phyloP scores from a whole-genome alignment of 2,329 filamentous ascomycete species.

The Colletotrichum sp. region DNA sequence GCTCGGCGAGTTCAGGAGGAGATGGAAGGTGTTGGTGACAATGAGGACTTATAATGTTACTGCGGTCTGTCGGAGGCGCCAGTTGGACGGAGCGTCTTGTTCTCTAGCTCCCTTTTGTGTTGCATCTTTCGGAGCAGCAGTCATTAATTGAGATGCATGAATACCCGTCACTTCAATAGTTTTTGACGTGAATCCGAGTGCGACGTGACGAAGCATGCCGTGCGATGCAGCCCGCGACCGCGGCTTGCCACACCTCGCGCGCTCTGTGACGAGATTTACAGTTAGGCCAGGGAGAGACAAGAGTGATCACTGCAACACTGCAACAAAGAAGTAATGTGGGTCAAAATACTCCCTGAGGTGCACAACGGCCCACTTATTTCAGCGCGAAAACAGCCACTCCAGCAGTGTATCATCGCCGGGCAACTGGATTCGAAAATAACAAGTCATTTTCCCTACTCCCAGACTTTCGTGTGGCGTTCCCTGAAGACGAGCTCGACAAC shows the following conservation, averaged over 20 bases:
- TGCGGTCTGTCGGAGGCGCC: background rate
- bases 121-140: background rate
- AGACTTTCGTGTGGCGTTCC: background rate
- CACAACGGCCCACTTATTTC: background rate
- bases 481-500: background rate
- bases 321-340: background rate
- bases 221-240: too few species aligned
- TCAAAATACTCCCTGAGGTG: background rate
- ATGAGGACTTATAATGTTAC: background rate
- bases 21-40: background rate
- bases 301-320: background rate
- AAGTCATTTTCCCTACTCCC: background rate
- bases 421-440: background rate
- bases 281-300: background rate
- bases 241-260: background rate
- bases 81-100: background rate
- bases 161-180: background rate
- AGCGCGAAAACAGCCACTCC: background rate
- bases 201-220: background rate
- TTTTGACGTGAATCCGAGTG: background rate
- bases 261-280: background rate
- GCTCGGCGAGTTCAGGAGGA: background rate
- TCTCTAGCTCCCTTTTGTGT: background rate
- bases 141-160: background rate
- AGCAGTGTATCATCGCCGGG: background rate